Evolutionary conservation across 2,329 filamentous ascomycete species (phyloP).

Genomic region (Penicillium sp.): DNA sequence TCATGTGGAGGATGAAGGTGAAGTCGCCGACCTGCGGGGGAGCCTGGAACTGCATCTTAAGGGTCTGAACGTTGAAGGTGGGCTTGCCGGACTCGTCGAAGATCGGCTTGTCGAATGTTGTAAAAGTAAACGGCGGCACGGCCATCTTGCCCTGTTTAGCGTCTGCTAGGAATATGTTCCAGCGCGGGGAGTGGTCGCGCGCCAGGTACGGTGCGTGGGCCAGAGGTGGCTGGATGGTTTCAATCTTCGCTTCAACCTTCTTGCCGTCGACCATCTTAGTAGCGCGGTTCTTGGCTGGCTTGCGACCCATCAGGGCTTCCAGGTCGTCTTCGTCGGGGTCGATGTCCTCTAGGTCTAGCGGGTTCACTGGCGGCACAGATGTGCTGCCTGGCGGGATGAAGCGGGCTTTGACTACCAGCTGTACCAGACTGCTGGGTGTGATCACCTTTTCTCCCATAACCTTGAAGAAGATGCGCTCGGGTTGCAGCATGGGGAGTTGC

Average conservation of each 20-base stretch:
- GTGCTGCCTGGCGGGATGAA: conserved; percentile 83
- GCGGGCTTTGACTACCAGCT: conserved; percentile 90
- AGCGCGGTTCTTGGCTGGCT: conserved; percentile 59
- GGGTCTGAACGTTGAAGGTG: conserved; percentile 90
- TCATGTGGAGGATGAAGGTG: conserved; percentile 87
- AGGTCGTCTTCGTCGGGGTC: conserved; percentile 92
- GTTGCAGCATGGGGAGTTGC: conserved; percentile 77
- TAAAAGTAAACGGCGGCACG: conserved; percentile 94
- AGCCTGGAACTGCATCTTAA: conserved; percentile 96
- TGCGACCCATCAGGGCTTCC: conserved; percentile 76
- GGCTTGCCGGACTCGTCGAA: conserved; percentile 77
- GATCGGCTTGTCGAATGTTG: conserved; percentile 84
- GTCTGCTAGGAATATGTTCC: conserved; percentile 93
- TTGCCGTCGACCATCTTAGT: conserved; percentile 56
- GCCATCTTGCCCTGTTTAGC: conserved; percentile 93
- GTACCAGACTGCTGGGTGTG: conserved; percentile 87
- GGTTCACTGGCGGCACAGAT: conserved; percentile 70
- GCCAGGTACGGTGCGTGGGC: conserved; percentile 87
- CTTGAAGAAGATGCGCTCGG: conserved; percentile 97
- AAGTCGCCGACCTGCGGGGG: conserved; percentile 90
- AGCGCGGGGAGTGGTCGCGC: conserved; percentile 82
- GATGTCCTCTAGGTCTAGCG: conserved; percentile 80
- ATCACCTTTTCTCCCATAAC: conserved; percentile 91
- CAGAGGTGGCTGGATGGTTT: conserved; percentile 73
- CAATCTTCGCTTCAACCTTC: conserved; percentile 57